These are phyloP conservation scores for Niebla homalea DNA, from an alignment of 495 filamentous ascomycete genomes.

Conservation along the genomic window DNA sequence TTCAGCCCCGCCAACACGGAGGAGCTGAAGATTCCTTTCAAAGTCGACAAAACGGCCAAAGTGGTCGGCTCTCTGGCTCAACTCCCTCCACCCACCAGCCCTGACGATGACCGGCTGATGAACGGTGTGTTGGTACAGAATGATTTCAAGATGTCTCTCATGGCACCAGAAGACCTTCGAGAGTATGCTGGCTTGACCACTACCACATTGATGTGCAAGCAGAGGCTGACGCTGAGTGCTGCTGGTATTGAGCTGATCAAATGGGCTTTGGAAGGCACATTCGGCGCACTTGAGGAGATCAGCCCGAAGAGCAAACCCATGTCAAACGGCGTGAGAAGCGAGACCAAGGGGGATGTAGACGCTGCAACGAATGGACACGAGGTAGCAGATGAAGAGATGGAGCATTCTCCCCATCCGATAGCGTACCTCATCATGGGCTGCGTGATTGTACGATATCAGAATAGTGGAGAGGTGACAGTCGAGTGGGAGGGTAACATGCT, in stretches of 20 bases:
- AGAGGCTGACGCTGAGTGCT: constrained; percentile 69
- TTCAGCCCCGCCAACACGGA: constrained; percentile 90
- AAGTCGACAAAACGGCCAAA: constrained; percentile 88
- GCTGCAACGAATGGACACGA: constrained; percentile 21
- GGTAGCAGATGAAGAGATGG: constrained; percentile 39
- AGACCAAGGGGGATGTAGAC: constrained; percentile 29
- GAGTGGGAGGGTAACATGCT: constrained; percentile 98
- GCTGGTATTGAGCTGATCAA: constrained; percentile 82
- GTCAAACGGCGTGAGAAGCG: constrained; percentile 20
- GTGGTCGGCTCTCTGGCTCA: constrained; percentile 89
- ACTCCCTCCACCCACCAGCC: constrained; percentile 48
- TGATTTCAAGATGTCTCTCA: constrained; percentile 88
- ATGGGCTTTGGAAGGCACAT: constrained; percentile 90
- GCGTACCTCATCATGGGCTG: constrained; percentile 83
- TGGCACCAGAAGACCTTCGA: constrained; percentile 88
- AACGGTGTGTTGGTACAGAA: constrained; percentile 89
- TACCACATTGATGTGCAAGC: constrained; percentile 81
- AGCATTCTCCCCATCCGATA: constrained; percentile 19
- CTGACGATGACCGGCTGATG: constrained; percentile 45
- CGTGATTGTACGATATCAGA: constrained; percentile 57
- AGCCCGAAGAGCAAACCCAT: constrained; percentile 27
- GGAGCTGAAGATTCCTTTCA: constrained; percentile 89
- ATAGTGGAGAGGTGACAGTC: constrained; percentile 65
- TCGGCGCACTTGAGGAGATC: constrained; percentile 70
- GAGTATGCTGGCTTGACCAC: constrained; percentile 94